Base-by-base conservation (phyloP, 441 rosid genomes). In the Isatis lusitanica region DNA sequence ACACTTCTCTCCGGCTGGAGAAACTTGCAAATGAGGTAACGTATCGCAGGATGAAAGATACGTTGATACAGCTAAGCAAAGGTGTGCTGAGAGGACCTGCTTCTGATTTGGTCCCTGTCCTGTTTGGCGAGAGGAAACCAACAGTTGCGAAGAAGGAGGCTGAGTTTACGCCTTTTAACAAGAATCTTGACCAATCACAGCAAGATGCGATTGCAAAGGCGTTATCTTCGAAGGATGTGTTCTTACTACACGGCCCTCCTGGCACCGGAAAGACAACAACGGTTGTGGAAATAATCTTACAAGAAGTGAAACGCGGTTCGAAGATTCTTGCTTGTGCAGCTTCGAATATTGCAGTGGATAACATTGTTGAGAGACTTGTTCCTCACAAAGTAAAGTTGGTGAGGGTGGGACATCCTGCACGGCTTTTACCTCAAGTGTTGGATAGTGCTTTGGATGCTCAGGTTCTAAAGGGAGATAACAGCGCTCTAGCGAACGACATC, bases 241-340 rank as follows among this genome's bases (percentile, higher is more conserved):
- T 90, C 70, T 83, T 95, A 79, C 82, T 95, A 68, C 99, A 93
- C 74, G 99, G 99, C 12, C 99, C 99, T 79, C 99, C 99, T 81
- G 99, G 99, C 74, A 95, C 99, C 70, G 98, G 99, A 35, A 93
- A 95, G 89, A 95, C 97, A 21, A 93, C 98, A 7, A 87, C 99
- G 1, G 99, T 95, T 11, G 93, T 95, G 63, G 99, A 95, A 80
- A 90, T 95, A 35, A 83, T 95, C 76, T 84, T 93, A 43, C 98
- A 95, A 83, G 97, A 93, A 87, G 97, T 93, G 57, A 93, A 95
- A 74, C 88, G 90, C 62, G 98, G 98, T 68, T 87, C 93, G 17
- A 95, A 91, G 85, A 88, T 95, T 77, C 95, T 95, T 66, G 98
- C 96, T 24, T 95, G 98, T 78, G 97, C 98, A 50, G 98, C 98